Percentiles rank a stretch among this genome's conserved stretches.
phyloP scores from a whole-genome alignment of 73 alveolate genomes.

The Tetrahymena thermophila region DNA sequence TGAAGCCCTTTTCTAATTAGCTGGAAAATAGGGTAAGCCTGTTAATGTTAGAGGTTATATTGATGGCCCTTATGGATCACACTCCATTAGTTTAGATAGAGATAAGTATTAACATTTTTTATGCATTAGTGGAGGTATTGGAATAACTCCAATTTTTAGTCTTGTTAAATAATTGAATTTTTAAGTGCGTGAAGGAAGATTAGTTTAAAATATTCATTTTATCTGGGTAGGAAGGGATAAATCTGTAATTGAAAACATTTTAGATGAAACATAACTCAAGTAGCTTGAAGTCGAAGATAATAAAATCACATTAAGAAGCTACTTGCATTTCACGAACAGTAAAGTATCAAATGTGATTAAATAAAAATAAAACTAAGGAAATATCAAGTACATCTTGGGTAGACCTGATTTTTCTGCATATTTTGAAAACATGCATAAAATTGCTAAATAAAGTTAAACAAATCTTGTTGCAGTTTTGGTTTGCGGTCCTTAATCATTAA shows the following conservation, averaged over 20 bases:
- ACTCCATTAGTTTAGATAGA: background rate
- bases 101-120: background rate
- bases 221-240: background rate
- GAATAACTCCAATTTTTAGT: background rate
- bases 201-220: background rate
- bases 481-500: background rate
- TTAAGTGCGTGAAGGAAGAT: background rate
- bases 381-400: background rate
- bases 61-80: background rate
- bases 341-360: background rate
- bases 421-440: background rate
- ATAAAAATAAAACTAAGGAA: background rate
- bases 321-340: background rate
- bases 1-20: background rate
- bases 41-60: background rate
- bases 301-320: background rate
- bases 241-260: background rate
- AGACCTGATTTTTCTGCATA: background rate
- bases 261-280: background rate
- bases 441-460: background rate
- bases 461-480: background rate
- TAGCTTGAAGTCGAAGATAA: background rate
- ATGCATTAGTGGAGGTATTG: background rate
- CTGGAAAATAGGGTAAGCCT: background rate
- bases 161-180: background rate